Conservation (phyloP, 768 basidiomycete genomes). For the Obba rivulosa region DNA sequence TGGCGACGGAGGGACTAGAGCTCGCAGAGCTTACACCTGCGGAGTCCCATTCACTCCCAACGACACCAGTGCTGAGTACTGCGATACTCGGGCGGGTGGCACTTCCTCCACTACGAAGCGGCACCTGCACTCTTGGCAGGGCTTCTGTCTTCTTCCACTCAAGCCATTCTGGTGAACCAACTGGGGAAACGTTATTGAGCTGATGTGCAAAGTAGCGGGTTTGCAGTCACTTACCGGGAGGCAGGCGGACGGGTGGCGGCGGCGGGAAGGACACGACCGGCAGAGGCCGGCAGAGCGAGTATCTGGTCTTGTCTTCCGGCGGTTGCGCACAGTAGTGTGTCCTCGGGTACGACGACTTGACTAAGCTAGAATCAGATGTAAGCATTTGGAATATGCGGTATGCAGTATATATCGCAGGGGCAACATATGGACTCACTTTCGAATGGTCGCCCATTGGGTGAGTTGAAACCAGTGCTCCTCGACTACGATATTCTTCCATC, state of each 20-base stretch:
- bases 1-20: background rate
- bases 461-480: conserved; percentile 37
- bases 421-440: background rate
- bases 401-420: background rate
- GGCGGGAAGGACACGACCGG: conserved; percentile 27
- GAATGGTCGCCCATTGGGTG: conserved; percentile 8
- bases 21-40: background rate
- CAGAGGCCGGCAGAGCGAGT: conserved; percentile 38
- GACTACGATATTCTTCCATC: conserved; percentile 43
- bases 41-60: background rate
- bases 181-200: background rate
- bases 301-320: conserved; percentile 31
- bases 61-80: background rate
- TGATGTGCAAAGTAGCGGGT: background rate
- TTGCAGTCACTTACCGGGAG: conserved; percentile 25
- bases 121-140: background rate
- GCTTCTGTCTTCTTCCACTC: conserved; percentile 2
- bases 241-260: conserved; percentile 22
- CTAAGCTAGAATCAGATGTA: conserved; percentile 17
- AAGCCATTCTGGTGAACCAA: conserved; percentile 16
- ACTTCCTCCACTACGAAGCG: no score
- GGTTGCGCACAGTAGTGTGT: conserved; percentile 36
- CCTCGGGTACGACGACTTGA: conserved; percentile 36
- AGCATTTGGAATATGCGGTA: background rate
- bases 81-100: no score